Base-by-base conservation (phyloP, 352 stramenopile genomes). In the Globisporangium irregulare region DNA sequence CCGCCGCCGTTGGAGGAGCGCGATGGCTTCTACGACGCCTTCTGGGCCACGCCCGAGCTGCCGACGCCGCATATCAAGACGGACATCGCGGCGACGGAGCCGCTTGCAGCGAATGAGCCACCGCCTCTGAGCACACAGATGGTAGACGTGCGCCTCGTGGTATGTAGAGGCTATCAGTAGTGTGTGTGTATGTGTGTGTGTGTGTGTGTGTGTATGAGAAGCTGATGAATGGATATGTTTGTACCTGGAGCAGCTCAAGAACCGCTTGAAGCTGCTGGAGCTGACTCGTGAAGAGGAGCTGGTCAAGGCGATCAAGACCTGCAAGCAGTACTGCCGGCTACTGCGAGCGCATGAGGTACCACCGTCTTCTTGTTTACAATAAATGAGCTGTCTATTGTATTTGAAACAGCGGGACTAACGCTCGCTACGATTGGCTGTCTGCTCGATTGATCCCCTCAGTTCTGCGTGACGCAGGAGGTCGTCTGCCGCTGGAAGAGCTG, bases 31-130 rank as follows among this genome's bases (percentile, higher is more conserved):
- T 77, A 82, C 57, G 68, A 73, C 48, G 60, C 58, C 32, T 84
- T 82, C 73, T 84, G 77, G 77, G 46, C 67, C 70, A 70, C 72
- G 50, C 77, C 77, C 22, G 69, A 66, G 18, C 64, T 69, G 6
- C 70, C 73, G 27, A 64, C 72, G 3, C 77, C 77, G 3, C 25
- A 60, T 20, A 71, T 70, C 5, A 73, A 73, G 25, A 62, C 57
- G 24, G 70, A 66, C 8, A 27, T 64, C 50, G 6, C 64, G 32
- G 34, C 63, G 27, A 24, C 25, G 64, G 38, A 48, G 38, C 20
- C 56, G 10, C 14, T 32, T 15, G n/a, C 46, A 3, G 20, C 43
- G 22, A n/a, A 25, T n/a, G 60, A 61, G 20, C 12, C 46, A 2
- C 1, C 50, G 15, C 1, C 25, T 5, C n/a, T 71, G 6, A 54